These are phyloP conservation scores for Wickerhamia fluorescens DNA, from an alignment of 805 yeast genomes.

Conservation along the genomic window DNA sequence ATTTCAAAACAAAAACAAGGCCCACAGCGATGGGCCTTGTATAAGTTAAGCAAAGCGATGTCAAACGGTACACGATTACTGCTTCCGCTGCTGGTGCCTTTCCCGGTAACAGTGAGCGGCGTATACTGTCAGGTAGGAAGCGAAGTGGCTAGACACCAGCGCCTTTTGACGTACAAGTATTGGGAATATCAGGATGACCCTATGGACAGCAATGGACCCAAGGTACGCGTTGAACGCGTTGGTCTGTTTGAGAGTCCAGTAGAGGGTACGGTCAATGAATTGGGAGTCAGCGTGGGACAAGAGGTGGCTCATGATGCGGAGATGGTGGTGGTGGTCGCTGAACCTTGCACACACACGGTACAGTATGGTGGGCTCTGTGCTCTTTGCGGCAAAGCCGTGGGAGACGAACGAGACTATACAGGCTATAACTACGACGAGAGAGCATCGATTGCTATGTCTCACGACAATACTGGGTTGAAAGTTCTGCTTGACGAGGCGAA, in stretches of 20 bases:
- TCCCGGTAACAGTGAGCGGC: conserved; percentile 58
- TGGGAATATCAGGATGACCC: conserved; percentile 60
- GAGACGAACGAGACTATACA: conserved; percentile 62
- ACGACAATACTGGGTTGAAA: conserved; percentile 76
- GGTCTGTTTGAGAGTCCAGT: conserved; percentile 81
- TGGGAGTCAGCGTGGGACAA: conserved; percentile 52
- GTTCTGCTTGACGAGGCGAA: conserved; percentile 84
- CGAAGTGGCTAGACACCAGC: conserved; percentile 41
- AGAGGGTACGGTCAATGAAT: conserved; percentile 54
- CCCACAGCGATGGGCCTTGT: too few relatives aligned
- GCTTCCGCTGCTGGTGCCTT: conserved; percentile 58
- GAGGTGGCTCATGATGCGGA: conserved; percentile 43
- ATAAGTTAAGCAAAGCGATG: too few relatives aligned
- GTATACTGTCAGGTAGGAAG: conserved; percentile 41
- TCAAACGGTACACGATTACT: conserved; percentile 7
- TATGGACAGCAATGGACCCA: conserved; percentile 33
- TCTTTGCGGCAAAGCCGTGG: conserved; percentile 76
- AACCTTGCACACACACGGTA: conserved; percentile 87
- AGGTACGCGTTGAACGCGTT: conserved; percentile 57
- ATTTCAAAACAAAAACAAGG: too few relatives aligned
- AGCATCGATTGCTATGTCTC: conserved; percentile 84
- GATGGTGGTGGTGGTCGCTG: conserved; percentile 51
- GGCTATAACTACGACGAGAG: conserved; percentile 63
- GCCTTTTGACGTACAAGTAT: conserved; percentile 56
- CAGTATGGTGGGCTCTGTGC: conserved; percentile 96